These are phyloP conservation scores for Neurospora sp. DNA, from an alignment of 495 filamentous ascomycete species.

Conservation along the genomic window DNA sequence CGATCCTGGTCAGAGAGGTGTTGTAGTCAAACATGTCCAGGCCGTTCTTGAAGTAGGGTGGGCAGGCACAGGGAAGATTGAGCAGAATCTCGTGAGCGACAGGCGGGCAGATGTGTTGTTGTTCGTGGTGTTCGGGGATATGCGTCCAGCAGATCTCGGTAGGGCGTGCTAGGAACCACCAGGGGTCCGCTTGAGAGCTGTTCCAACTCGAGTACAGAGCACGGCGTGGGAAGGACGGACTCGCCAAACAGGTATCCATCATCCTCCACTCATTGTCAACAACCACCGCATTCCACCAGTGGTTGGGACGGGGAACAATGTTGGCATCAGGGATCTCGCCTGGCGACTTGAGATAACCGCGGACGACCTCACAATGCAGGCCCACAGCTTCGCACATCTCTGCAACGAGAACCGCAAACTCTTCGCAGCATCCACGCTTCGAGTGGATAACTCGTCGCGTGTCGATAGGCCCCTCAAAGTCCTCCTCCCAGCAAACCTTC, in stretches of 20 bases:
- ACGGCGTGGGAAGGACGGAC: conserved; percentile 76
- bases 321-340: conserved; percentile 73
- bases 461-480: conserved; percentile 69
- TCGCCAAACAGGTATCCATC: conserved; percentile 89
- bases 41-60: conserved; percentile 75
- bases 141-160: conserved; percentile 90
- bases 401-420: conserved; percentile 76
- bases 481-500: conserved; percentile 93
- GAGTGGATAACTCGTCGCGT: conserved; percentile 71
- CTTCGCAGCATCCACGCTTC: conserved; percentile 77
- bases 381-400: conserved; percentile 94
- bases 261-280: conserved; percentile 94
- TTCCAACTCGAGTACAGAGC: conserved; percentile 61
- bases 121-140: conserved; percentile 68
- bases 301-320: conserved; percentile 70
- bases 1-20: conserved; percentile 74
- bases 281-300: conserved; percentile 97
- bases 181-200: conserved; percentile 62
- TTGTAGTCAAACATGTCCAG: conserved; percentile 80
- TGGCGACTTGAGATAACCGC: conserved; percentile 82
- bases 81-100: conserved; percentile 74
- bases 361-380: conserved; percentile 71
- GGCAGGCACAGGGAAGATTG: conserved; percentile 73
- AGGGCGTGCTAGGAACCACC: conserved; percentile 85
- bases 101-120: conserved; percentile 89